Percentiles rank a stretch among this genome's conserved stretches.
Conservation (phyloP, 495 filamentous ascomycete species). For the Penicillium tannophilum region DNA sequence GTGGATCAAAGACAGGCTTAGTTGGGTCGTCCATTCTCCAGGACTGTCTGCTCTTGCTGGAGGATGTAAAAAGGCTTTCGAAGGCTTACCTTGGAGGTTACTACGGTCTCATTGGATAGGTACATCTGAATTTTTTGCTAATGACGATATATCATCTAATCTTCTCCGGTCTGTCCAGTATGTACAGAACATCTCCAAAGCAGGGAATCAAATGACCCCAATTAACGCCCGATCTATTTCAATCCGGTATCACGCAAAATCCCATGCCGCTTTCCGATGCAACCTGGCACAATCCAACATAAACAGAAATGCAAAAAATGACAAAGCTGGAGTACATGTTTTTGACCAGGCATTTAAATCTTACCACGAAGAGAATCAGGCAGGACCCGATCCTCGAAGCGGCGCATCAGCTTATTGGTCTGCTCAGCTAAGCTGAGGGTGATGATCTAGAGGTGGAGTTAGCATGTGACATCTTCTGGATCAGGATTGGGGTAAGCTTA, state of each 20-base stretch:
- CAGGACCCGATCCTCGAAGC: constrained; percentile 70
- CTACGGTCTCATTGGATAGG: no score
- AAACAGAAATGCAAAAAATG: constrained; percentile 13
- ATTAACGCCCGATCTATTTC: constrained; percentile 10
- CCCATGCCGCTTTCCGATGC: constrained; percentile 5
- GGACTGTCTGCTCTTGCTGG: neutral
- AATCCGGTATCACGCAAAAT: constrained; percentile 4
- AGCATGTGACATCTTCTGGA: constrained; percentile 6
- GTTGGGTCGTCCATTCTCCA: neutral
- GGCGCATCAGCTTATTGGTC: constrained; percentile 87
- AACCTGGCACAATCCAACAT: constrained; percentile 1
- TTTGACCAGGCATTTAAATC: constrained; percentile 37
- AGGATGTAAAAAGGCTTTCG: no score
- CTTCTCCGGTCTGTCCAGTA: neutral
- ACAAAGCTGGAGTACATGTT: neutral
- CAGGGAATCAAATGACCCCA: neutral
- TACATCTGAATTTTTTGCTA: neutral
- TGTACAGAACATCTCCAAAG: constrained; percentile 3
- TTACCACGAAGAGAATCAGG: constrained; percentile 50
- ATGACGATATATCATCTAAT: neutral
- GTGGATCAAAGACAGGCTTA: neutral
- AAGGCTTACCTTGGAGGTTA: no score
- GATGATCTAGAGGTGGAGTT: constrained; percentile 59
- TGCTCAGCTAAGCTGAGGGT: constrained; percentile 94
- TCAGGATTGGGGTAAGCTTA: constrained; percentile 34